These are phyloP conservation scores for Ceratocystis cacaofunesta DNA, from an alignment of 2,329 filamentous ascomycete genomes.

Conservation along the genomic window DNA sequence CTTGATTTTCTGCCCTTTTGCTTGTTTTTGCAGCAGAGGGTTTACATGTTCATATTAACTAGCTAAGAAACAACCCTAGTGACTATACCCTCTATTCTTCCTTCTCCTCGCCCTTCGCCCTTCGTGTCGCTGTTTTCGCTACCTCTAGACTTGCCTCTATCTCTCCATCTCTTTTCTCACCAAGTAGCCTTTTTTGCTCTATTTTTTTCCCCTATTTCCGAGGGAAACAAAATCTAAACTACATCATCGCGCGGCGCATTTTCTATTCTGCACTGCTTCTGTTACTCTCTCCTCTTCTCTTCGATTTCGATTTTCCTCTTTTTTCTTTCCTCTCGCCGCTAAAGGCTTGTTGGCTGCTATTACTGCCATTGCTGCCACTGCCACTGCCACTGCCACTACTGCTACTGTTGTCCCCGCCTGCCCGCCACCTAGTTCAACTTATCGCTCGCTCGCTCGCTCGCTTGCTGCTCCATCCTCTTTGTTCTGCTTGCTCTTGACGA, in stretches of 20 bases:
- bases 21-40: background rate
- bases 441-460: background rate
- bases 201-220: background rate
- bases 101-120: background rate
- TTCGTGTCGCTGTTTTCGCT: background rate
- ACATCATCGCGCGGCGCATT: constrained; percentile 15
- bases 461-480: background rate
- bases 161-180: background rate
- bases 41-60: too few relatives aligned
- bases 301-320: background rate
- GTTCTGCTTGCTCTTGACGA: constrained; percentile 13
- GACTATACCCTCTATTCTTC: background rate
- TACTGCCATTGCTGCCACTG: too few relatives aligned
- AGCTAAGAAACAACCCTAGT: background rate
- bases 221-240: constrained; percentile 10
- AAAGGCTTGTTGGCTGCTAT: too few relatives aligned
- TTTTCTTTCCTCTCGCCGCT: background rate
- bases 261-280: background rate
- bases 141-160: constrained; percentile 1
- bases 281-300: constrained; percentile 3
- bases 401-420: background rate
- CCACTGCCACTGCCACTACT: background rate
- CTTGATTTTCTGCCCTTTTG: background rate
- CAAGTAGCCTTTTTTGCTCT: background rate
- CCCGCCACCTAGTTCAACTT: background rate